Evolutionary conservation across 1,284 basidiomycete genomes (phyloP).

Genomic region (Vanrija humicola): DNA sequence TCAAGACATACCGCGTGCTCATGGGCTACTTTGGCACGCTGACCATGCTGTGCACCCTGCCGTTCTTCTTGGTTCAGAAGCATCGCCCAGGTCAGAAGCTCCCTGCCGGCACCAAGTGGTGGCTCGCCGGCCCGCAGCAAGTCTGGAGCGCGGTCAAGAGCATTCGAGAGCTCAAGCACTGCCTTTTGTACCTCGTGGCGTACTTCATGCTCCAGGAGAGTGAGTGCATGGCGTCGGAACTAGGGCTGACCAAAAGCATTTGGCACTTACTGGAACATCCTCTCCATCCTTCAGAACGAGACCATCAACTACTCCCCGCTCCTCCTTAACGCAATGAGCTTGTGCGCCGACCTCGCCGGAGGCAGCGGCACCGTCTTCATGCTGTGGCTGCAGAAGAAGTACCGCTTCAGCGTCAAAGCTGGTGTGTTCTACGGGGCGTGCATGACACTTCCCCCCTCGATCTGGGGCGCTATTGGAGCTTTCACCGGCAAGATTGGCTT

Average conservation of each 20-base stretch:
- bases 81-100: conserved; percentile 16
- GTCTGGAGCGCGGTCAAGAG: conserved; percentile 12
- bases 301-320: conserved; percentile 13
- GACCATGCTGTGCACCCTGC: conserved; percentile 5
- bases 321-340: conserved; percentile 5
- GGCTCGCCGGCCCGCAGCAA: conserved; percentile 12
- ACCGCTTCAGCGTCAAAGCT: conserved; percentile 7
- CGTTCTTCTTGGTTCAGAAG: conserved; percentile 11
- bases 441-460: not conserved
- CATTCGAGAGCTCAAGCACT: conserved; percentile 10
- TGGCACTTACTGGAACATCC: conserved; percentile 9
- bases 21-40: conserved; percentile 10
- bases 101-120: conserved; percentile 3
- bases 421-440: not conserved
- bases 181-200: conserved; percentile 11
- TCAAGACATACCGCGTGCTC: conserved; percentile 5
- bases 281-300: conserved; percentile 15
- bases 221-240: not conserved
- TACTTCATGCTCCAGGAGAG: conserved; percentile 13
- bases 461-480: conserved; percentile 11
- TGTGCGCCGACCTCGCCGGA: conserved; percentile 8
- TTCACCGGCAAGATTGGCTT: conserved; percentile 10
- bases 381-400: conserved; percentile 9
- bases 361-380: conserved; percentile 10
- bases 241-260: not conserved